Base-by-base conservation (phyloP, 1,284 basidiomycete genomes). In the Rhodotorula sp. region DNA sequence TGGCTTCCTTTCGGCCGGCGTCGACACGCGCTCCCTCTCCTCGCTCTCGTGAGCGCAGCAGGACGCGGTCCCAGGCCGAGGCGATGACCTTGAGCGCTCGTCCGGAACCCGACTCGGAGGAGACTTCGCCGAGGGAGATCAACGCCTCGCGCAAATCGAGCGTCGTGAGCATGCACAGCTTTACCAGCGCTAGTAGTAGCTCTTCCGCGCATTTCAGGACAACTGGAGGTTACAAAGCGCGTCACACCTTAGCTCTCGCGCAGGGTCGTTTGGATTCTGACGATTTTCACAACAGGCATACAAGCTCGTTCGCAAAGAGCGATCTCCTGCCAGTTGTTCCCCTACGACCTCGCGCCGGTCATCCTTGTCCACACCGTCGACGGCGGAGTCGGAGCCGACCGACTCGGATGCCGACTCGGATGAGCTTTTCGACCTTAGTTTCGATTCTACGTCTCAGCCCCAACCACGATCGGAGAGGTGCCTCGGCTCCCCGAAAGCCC, bases 341-440 rank as follows among this genome's bases (percentile, higher is more conserved):
- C 58, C 58, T 12, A 58, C 39, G 20, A 12, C 57, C 18, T 23
- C 64, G 16, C n/a, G 29, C 34, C 48, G 58, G n/a, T 47, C 64
- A 14, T 29, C 52, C 18, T 54, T 52, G 10, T n/a, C 49, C 54
- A 39, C 39, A 31, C 26, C 15, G 12, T 21, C 46, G 23, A 23
- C 58, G 23, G 21, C 65, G 15, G 49, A 26, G 31, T 62, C 65
- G 21, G 29, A 18, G 39, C 39, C 39, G 10, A 12, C 39, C 15
- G 62, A 43, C 6, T 60, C 70, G 3, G 18, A 26, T 8, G 58
- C 60, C 18, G 67, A 49, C 2, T 62, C 63, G 14, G 70, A 71
- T 14, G 66, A 66, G 26, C 3, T 68, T 29, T 71, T 71, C 34
- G 70, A 71, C 57, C 60, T 71, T 1, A 52, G 64, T 1, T 62